Conservation (phyloP, 208 protist genomes). For the Crithidia bombi region DNA sequence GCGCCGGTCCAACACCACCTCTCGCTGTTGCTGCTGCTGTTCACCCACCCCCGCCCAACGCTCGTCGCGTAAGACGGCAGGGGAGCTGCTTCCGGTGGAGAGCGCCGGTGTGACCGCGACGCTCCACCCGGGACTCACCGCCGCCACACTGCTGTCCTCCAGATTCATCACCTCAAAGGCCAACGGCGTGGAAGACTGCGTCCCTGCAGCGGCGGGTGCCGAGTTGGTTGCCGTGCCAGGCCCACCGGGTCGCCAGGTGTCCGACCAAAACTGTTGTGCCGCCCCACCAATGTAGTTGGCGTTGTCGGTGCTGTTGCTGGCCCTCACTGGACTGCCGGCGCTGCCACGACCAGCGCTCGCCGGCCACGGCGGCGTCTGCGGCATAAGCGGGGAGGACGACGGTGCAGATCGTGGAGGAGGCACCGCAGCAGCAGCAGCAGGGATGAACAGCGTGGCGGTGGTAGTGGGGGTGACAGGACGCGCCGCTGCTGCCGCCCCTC, state of each 20-base stretch:
- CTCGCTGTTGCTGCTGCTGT: slow-evolving; percentile 5
- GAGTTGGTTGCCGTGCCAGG: neutral
- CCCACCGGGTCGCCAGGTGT: neutral
- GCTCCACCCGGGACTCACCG: neutral
- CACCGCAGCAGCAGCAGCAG: neutral
- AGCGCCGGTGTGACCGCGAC: neutral
- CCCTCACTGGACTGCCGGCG: neutral
- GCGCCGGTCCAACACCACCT: neutral
- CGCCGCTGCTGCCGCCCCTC: neutral
- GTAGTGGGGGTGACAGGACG: neutral
- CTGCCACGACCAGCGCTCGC: neutral
- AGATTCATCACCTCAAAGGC: slow-evolving; percentile 5
- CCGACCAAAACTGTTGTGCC: slow-evolving; percentile 9
- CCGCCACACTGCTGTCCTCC: neutral
- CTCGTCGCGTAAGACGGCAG: neutral
- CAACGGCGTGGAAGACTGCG: neutral
- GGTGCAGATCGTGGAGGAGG: neutral
- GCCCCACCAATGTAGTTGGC: neutral
- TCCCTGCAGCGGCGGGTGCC: neutral
- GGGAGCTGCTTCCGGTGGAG: neutral
- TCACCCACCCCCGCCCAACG: neutral
- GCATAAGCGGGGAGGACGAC: neutral
- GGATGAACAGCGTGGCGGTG: neutral
- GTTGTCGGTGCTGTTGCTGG: neutral
- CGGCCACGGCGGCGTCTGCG: slow-evolving; percentile 4